Evolutionary conservation across 371 early-diverging fungal species (phyloP).

Genomic region (Smittium mucronatum): DNA sequence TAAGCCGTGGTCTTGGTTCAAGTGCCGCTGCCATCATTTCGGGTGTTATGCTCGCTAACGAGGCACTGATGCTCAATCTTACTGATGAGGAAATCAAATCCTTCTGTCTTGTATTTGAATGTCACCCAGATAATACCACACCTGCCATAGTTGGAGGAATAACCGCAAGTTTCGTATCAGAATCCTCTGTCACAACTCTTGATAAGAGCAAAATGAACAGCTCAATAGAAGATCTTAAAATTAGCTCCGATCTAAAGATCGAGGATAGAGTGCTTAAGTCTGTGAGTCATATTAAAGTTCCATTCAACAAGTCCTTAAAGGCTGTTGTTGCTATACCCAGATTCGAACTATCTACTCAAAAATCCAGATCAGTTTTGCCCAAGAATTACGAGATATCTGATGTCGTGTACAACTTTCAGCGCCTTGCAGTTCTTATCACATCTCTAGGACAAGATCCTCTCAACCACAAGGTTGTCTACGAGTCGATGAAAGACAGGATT

Average conservation of each 20-base stretch:
- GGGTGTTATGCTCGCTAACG: slow-evolving; percentile 75
- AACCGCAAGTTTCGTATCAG: slow-evolving; percentile 65
- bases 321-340: slow-evolving; percentile 79
- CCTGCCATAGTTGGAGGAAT: slow-evolving; percentile 89
- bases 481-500: slow-evolving; percentile 85
- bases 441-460: slow-evolving; percentile 57
- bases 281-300: slow-evolving; percentile 50
- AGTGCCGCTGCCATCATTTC: slow-evolving; percentile 93
- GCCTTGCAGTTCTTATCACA: slow-evolving; percentile 73
- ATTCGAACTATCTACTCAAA: slow-evolving; percentile 80
- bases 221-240: slow-evolving; percentile 19
- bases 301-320: slow-evolving; percentile 54
- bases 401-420: slow-evolving; percentile 87
- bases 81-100: slow-evolving; percentile 64
- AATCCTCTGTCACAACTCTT: slow-evolving; percentile 41
- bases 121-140: slow-evolving; percentile 93
- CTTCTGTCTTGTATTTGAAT: slow-evolving; percentile 75
- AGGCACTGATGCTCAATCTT: slow-evolving; percentile 51
- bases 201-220: slow-evolving; percentile 18
- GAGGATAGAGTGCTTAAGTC: slow-evolving; percentile 52
- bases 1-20: slow-evolving; percentile 91
- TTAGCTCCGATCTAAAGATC: slow-evolving; percentile 25
- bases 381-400: slow-evolving; percentile 56
- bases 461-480: slow-evolving; percentile 58
- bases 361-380: slow-evolving; percentile 82